Conservation (phyloP, 116 monocot species). For the Zostera marina region DNA sequence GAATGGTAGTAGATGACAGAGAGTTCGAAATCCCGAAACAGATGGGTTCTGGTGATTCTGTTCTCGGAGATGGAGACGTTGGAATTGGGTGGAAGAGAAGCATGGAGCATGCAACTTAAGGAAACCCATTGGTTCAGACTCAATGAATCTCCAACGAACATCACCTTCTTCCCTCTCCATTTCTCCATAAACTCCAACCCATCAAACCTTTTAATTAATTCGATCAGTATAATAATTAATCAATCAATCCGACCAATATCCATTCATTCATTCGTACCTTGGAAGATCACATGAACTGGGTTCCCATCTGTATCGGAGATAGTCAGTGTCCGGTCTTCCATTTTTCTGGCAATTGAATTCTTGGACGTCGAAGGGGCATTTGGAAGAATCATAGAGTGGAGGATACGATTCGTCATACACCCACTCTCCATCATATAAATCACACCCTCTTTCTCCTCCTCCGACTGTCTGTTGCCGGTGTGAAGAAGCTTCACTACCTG, state of each 20-base stretch:
- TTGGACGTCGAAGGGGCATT: conserved; percentile 66
- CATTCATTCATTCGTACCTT: conserved; percentile 18
- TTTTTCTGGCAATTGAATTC: conserved; percentile 85
- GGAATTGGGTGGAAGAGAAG: conserved; percentile 32
- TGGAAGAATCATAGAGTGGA: conserved; percentile 43
- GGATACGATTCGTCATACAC: conserved; percentile 47
- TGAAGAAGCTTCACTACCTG: no score
- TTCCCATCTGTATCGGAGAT: conserved; percentile 79
- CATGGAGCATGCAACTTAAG: conserved; percentile 62
- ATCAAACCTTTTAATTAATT: conserved; percentile 33
- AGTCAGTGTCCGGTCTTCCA: conserved; percentile 63
- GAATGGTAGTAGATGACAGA: conserved; percentile 40
- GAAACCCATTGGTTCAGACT: conserved; percentile 87
- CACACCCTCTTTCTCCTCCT: conserved; percentile 11
- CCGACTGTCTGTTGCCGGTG: not conserved
- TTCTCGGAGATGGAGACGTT: conserved; percentile 6
- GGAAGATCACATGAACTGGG: conserved; percentile 58
- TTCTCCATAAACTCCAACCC: conserved; percentile 44
- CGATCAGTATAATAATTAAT: not conserved
- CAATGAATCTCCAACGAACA: conserved; percentile 92
- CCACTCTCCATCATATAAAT: conserved; percentile 77
- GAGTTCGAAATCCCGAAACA: conserved; percentile 25
- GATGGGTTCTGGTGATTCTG: no score
- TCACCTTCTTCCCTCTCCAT: conserved; percentile 80
- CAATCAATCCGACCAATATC: not conserved